Conservation (phyloP, 1,139 yeast species). For the Nakaseomyces nivariensis region DNA sequence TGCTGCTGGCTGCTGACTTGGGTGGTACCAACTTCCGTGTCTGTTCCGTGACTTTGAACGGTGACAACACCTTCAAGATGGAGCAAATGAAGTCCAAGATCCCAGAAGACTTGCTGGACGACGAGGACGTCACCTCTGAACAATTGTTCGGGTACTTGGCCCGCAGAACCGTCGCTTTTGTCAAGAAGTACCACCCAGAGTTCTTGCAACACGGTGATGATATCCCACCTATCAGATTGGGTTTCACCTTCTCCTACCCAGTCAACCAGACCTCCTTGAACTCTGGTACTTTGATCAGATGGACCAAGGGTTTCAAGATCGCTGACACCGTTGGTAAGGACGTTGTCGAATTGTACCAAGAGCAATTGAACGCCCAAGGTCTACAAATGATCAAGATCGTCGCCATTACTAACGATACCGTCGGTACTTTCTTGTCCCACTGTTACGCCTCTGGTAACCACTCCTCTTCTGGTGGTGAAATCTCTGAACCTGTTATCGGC, state of each 20-base stretch:
- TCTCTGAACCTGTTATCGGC: conserved; percentile 65
- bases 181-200: conserved; percentile 52
- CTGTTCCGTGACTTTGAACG: conserved; percentile 69
- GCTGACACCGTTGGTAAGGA: conserved; percentile 79
- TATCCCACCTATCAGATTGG: conserved; percentile 49
- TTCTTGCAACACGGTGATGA: conserved; percentile 7
- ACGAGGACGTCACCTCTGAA: conserved; percentile 36
- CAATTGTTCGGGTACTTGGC: conserved; percentile 68
- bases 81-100: conserved; percentile 67
- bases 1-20: conserved; percentile 69
- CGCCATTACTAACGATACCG: conserved; percentile 92
- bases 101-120: conserved; percentile 57
- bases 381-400: conserved; percentile 53
- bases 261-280: conserved; percentile 73
- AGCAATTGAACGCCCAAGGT: conserved; percentile 45
- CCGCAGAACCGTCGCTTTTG: conserved; percentile 50
- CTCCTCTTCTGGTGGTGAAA: conserved; percentile 48
- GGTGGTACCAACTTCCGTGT: conserved; percentile 90
- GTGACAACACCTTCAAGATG: conserved; percentile 68
- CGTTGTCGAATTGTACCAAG: conserved; percentile 63
- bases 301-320: conserved; percentile 93
- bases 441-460: conserved; percentile 54
- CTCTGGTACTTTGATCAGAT: conserved; percentile 72
- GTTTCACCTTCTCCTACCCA: conserved; percentile 92
- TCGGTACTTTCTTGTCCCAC: conserved; percentile 82